Evolutionary conservation across 306 rosid species (phyloP), one percentile per base, ranked within the genome.

Genomic region (Pyrus communis): DNA sequence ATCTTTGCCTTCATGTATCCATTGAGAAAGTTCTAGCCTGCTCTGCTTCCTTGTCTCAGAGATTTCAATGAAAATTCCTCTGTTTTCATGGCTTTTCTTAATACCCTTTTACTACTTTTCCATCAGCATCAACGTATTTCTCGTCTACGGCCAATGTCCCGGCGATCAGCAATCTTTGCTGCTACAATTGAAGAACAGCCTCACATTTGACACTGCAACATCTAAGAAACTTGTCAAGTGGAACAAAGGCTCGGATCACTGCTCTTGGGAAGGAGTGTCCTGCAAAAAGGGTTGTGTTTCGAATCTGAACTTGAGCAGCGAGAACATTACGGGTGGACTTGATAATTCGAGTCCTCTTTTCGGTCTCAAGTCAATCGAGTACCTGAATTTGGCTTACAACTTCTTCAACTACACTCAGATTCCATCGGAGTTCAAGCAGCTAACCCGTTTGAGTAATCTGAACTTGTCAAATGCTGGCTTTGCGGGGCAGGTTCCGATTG

Each of bases 241-340:
- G 97, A 70, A 75, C 5, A 59, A 28, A 49, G 79, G 10, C 42
- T 1, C 52, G 8, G 81, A 59, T 75, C 86, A 84, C 52, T 86
- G 94, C 58, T 6, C 38, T 18, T 89, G 94, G 97, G 27, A 2
- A 1, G 94, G 94, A 46, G 85, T 91, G 17, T 7, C 28, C 4
- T 90, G 90, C 69, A 74, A 81, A 9, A 7, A 1, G 8, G 64
- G 63, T 6, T 77, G 83, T 58, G 83, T 80, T 55, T 59, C 66
- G 25, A 78, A 13, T 31, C 85, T 86, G 35, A 72, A 80, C 21
- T 22, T 86, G 67, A 61, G 69, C 75, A 27, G 25, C 1, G 70
- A 70, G 51, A 13, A 0, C 0, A 75, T 83, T 57, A 18, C 9
- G 0, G 85, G 80, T 2, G 84, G 17, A 21, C 60, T 86, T 69